phyloP scores from a whole-genome alignment of 2,329 filamentous ascomycete species.

The Trichoderma sp. region DNA sequence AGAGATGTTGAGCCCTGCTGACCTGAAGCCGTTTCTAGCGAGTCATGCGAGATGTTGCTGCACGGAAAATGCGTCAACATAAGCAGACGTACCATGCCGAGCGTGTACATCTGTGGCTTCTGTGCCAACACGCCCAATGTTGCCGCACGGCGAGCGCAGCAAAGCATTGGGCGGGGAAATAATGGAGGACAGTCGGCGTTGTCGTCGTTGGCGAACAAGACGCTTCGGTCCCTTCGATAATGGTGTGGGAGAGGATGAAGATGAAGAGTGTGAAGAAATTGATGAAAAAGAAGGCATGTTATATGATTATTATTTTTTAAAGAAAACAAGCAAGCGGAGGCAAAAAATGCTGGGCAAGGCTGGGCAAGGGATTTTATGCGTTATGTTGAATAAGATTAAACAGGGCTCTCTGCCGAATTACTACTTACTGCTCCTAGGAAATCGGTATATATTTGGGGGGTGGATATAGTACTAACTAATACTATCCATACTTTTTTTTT shows the following conservation, averaged over 20 bases:
- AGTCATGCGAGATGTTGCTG: slow-evolving; percentile 64
- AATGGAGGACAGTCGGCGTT: slow-evolving; percentile 28
- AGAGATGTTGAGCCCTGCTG: neutral
- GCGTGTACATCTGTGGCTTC: slow-evolving; percentile 63
- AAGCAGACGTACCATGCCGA: slow-evolving; percentile 53
- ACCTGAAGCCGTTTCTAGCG: slow-evolving; percentile 39
- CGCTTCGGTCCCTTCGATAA: slow-evolving; percentile 44
- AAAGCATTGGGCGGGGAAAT: slow-evolving; percentile 41
- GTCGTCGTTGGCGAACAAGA: slow-evolving; percentile 44
- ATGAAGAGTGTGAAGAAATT: neutral
- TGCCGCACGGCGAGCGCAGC: slow-evolving; percentile 47
- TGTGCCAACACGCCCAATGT: slow-evolving; percentile 60
- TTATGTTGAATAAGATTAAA: slow-evolving; percentile 24
- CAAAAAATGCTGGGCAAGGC: neutral
- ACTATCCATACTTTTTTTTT: slow-evolving; percentile 1
- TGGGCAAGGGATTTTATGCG: slow-evolving; percentile 22
- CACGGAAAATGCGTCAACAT: slow-evolving; percentile 64
- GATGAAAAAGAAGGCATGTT: slow-evolving; percentile 13
- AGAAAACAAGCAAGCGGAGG: slow-evolving; percentile 25
- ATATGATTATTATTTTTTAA: slow-evolving; percentile 15
- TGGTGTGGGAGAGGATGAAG: neutral
- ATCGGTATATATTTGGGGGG: slow-evolving; percentile 20
- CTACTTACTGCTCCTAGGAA: slow-evolving; percentile 18
- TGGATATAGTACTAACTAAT: slow-evolving; percentile 13
- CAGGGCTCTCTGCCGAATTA: slow-evolving; percentile 26